Percentiles rank a stretch among this genome's conserved stretches.
phyloP scores from a whole-genome alignment of 345 rosid species.

The Eutrema heterophyllum region DNA sequence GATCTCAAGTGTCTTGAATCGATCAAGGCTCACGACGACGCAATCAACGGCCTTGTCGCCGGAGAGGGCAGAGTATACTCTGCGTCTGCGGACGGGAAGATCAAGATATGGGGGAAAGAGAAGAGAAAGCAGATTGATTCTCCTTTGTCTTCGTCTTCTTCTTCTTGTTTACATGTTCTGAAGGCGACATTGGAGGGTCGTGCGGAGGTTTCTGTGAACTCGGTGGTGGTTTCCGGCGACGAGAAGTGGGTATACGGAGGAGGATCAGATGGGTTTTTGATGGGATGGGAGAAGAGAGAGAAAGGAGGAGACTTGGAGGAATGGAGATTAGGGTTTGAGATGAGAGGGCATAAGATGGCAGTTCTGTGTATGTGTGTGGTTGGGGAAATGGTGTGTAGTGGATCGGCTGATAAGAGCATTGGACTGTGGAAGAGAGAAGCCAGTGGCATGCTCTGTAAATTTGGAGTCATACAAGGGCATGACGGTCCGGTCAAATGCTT shows the following conservation, averaged over 20 bases:
- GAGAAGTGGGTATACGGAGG: conserved; percentile 76
- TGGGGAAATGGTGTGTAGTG: conserved; percentile 66
- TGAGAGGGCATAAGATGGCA: conserved; percentile 66
- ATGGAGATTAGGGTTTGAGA: conserved; percentile 61
- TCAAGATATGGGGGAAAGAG: conserved; percentile 79
- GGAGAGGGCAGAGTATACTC: conserved; percentile 70
- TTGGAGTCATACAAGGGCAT: conserved; percentile 68
- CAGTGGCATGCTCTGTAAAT: conserved; percentile 41
- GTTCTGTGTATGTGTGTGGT: conserved; percentile 63
- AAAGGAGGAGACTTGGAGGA: conserved; percentile 35
- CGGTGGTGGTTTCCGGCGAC: conserved; percentile 64
- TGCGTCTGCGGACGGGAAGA: conserved; percentile 86
- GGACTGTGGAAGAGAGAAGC: conserved; percentile 70
- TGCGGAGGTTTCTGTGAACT: conserved; percentile 67
- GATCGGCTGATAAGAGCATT: conserved; percentile 89
- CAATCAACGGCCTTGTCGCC: conserved; percentile 61
- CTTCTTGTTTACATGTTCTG: conserved; percentile 49
- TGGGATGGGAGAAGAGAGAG: conserved; percentile 63
- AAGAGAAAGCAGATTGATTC: conserved; percentile 27
- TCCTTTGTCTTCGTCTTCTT: conserved; percentile 1
- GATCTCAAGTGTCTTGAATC: conserved; percentile 89
- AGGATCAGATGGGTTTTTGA: conserved; percentile 82
- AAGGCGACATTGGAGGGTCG: conserved; percentile 73
- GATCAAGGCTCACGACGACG: conserved; percentile 84
- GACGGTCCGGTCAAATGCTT: conserved; percentile 89